Evolutionary conservation across 805 yeast species (phyloP), one percentile per base, ranked within the genome.

Genomic region (Hyphopichia homilentoma): DNA sequence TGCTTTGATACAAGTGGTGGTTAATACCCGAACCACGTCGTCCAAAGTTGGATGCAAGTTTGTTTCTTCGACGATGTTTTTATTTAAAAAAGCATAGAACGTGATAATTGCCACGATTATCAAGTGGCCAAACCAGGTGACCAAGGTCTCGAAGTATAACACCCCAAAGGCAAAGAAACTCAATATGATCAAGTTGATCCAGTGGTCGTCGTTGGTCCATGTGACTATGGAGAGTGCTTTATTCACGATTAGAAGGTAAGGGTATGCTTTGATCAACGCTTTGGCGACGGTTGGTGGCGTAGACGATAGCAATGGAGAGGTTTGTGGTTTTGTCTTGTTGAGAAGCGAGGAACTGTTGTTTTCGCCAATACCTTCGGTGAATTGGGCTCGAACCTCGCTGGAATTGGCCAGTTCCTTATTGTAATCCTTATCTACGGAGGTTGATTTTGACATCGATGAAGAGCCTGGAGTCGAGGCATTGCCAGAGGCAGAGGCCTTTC

Each of bases 261-360:
- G 97, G 54, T 90, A 89, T 7, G 95, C 77, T 39, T 78, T 72
- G 24, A 88, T 76, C 32, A 90, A 68, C 3, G 93, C 85, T 46
- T 85, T 84, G 19, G 95, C 81, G 9, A 90, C 86, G 1, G 88
- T 77, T 2, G 96, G 93, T 2, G 97, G 97, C 0, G 98, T 93
- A 1, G 87, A 78, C 2, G 87, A 77, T 23, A 87, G 70, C 43
- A 93, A 69, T 1, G 97, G 96, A 3, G 96, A 84, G 1, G 93
- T 73, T 39, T 74, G 65, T 32, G 77, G 68, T 40, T 50, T 50
- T 4, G 56, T 38, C 21, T 38, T 28, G 3, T 27, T 16, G 9
- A 27, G 22, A 16, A 28, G 13, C 21, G 29, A 22, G 7, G 14
- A 14, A n/a, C 20, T 24, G 27, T 29, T 19, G 25, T 27, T 21